Evolutionary conservation across 768 basidiomycete species (phyloP), one percentile per base, ranked within the genome.

Genomic region (Trametes gibbosa): DNA sequence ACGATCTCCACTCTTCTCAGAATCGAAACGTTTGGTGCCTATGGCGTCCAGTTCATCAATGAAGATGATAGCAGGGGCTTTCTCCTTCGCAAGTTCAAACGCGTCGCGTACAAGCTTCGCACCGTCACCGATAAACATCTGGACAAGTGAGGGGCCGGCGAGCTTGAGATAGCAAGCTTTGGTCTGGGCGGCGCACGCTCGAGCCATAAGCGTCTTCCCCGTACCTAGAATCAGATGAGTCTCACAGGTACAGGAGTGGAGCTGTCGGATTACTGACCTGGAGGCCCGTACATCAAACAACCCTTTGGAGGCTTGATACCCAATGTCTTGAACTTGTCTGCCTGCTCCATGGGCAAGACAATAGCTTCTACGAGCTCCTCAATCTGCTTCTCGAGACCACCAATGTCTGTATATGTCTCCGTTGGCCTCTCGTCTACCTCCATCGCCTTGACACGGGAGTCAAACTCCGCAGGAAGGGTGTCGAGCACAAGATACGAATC

Each of bases 101-200:
- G 96, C 96, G 68, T 99, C 97, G 46, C 97, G 92, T 21, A 99
- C 97, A 50, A 99, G 85, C 74, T 98, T 98, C 54, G 97, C 97
- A 69, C 97, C 97, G 73, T 98, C 97, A 74, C 97, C 97, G 65
- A 99, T 99, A 74, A 96, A 99, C 97, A 98, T 99, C 75, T 99
- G 97, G 13, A 99, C 97, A 52, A 99, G 83, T 50, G 95, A 95
- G 24, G 97, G 96, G 19, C 94, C 97, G 35, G 97, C 97, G 25
- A 99, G 84, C 74, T 99, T 98, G 64, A 99, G 83, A 73, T 96
- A 99, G 73, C 96, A 98, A 8, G 97, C 97, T 64, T 96, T 91
- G 46, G 97, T 98, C 67, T 96, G 95, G 1, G 95, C 95, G 4
- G 97, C 97, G 74, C 97, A 98, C 42, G 97, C 97, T 73, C 97